phyloP scores from a whole-genome alignment of 2,329 filamentous ascomycete species.

The Claviceps arundinis region DNA sequence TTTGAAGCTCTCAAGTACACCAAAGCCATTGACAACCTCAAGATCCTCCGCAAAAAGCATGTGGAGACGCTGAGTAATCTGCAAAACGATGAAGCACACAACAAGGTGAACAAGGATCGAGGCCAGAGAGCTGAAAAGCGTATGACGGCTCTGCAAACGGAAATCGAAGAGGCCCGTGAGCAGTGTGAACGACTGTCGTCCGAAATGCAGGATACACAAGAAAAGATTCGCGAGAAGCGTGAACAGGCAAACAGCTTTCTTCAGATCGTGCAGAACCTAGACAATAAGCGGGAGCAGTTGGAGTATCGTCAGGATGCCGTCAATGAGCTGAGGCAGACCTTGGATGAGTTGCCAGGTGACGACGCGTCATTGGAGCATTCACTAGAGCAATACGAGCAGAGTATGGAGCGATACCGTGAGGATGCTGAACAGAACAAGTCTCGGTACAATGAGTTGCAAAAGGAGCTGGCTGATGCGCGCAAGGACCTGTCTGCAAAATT shows the following conservation, averaged over 20 bases:
- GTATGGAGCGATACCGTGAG: slow-evolving; percentile 50
- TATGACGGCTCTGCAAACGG: slow-evolving; percentile 48
- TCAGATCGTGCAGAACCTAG: slow-evolving; percentile 60
- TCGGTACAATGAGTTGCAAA: slow-evolving; percentile 53
- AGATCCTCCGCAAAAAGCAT: slow-evolving; percentile 70
- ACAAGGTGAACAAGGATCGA: slow-evolving; percentile 73
- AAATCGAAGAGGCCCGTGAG: slow-evolving; percentile 48
- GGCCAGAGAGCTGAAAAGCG: slow-evolving; percentile 59
- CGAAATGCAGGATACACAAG: slow-evolving; percentile 47
- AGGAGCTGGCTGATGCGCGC: slow-evolving; percentile 30
- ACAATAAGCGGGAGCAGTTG: slow-evolving; percentile 63
- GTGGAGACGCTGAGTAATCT: slow-evolving; percentile 60
- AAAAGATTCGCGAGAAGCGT: slow-evolving; percentile 51
- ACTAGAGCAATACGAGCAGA: slow-evolving; percentile 65
- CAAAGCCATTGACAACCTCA: slow-evolving; percentile 93
- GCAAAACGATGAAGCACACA: slow-evolving; percentile 62
- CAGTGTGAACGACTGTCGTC: slow-evolving; percentile 44
- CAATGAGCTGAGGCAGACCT: slow-evolving; percentile 53
- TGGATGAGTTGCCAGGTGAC: slow-evolving; percentile 65
- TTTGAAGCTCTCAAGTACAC: slow-evolving; percentile 96
- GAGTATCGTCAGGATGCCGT: slow-evolving; percentile 58
- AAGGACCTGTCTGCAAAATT: slow-evolving; percentile 37
- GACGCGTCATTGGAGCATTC: slow-evolving; percentile 62
- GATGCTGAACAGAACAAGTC: slow-evolving; percentile 50
- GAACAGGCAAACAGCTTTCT: slow-evolving; percentile 62